phyloP scores from a whole-genome alignment of 2,329 filamentous ascomycete genomes.

The Decorospora gaudefroyi region DNA sequence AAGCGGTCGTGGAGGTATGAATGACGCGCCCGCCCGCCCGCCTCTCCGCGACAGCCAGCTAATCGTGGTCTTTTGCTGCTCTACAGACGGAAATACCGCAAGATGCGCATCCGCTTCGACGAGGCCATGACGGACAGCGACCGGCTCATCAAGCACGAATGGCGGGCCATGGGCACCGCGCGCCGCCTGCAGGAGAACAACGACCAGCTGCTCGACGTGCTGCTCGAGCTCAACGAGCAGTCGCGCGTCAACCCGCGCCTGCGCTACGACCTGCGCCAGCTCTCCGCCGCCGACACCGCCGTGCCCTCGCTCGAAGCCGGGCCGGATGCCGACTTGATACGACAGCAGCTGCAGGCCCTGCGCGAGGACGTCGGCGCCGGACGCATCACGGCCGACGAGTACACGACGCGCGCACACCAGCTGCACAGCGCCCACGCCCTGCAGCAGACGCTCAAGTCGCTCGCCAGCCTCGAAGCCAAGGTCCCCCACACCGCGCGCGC shows the following conservation, averaged over 20 bases:
- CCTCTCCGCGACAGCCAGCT: not conserved
- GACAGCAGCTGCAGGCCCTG: constrained; percentile 42
- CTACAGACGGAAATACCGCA: constrained; percentile 83
- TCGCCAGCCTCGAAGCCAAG: constrained; percentile 49
- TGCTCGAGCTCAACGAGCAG: constrained; percentile 86
- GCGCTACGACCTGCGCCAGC: constrained; percentile 68
- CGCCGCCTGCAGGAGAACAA: constrained; percentile 88
- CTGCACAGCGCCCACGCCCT: constrained; percentile 36
- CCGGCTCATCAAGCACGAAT: constrained; percentile 77
- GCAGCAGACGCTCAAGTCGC: constrained; percentile 32
- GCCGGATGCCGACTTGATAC: constrained; percentile 29
- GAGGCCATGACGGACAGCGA: constrained; percentile 79
- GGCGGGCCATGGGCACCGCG: constrained; percentile 77
- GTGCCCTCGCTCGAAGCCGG: constrained; percentile 34
- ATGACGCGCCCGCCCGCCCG: constrained; percentile 12
- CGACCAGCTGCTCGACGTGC: constrained; percentile 85
- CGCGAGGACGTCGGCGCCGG: constrained; percentile 40
- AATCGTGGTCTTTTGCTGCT: no score
- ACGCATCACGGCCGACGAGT: constrained; percentile 38
- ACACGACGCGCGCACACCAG: constrained; percentile 32
- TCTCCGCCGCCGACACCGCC: constrained; percentile 43
- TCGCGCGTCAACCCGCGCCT: constrained; percentile 74
- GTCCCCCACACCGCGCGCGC: constrained; percentile 48
- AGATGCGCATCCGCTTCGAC: constrained; percentile 82
- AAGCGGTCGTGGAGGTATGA: constrained; percentile 49